Base-by-base conservation (phyloP, 805 yeast species). In the Candida lessepsii region DNA sequence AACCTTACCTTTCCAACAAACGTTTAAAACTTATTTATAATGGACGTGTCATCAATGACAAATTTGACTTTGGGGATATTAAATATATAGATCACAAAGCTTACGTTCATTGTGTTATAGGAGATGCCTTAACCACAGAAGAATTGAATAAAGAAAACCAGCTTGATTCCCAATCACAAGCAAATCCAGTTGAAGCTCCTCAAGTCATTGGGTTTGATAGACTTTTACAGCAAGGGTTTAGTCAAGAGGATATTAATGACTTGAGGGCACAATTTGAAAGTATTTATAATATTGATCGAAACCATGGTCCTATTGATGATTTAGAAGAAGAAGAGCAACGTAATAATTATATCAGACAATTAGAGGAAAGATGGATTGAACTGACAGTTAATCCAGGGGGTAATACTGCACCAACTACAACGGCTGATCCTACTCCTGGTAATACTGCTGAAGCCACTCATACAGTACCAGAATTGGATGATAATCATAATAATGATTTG, bases 351-450 rank as follows among this genome's bases (percentile, higher is more conserved):
- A 60, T 81, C 2, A 58, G 87, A 37, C 82, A 81, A 47, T 58
- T 87, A 42, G 96, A 88, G 56, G 96, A 88, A 49, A 71, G 86
- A 41, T 89, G 96, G 96, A 84, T 88, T 45, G 93, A 88, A 49
- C 79, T 83, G 35, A 83, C 88, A 1, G 85, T 77, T 4, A 73
- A 73, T 41, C 45, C 47, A 3, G 72, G 71, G 39, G 75, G 69
- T 36, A 74, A 67, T n/a, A 33, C 27, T 5, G 25, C 35, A 6
- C 42, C 41, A 13, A 20, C 47, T 8, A 32, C 45, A 9, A 20
- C 43, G 11, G 32, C 25, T 13, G 29, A 25, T 13, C 41, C 47
- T 8, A 17, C 41, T 8, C 20, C 28, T n/a, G 37, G 27, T 11
- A 34, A 29, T 9, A 43, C 36, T 5, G 23, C 44, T 7, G 31